Percentiles rank a stretch among this genome's conserved stretches.
Evolutionary conservation across 106 monocot genomes (phyloP).

Genomic region (Posidonia australis): DNA sequence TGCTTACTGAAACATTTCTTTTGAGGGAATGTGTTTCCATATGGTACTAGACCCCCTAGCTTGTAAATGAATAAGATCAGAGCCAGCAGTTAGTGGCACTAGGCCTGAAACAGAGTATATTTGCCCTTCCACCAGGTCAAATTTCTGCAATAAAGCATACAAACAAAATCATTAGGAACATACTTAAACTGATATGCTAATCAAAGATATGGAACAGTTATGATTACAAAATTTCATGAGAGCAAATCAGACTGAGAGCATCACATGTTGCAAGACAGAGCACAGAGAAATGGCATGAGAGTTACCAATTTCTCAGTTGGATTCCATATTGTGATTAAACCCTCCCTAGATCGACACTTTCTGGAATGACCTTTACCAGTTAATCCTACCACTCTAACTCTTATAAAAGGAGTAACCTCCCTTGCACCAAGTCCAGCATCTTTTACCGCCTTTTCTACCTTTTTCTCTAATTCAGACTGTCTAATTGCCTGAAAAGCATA

Average conservation of each 20-base stretch:
- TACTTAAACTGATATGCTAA: too few species aligned
- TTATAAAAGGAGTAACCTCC: slow-evolving; percentile 83
- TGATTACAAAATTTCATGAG: too few species aligned
- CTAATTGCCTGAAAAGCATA: slow-evolving; percentile 36
- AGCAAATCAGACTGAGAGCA: too few species aligned
- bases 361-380: slow-evolving; percentile 26
- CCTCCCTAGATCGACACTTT: slow-evolving; percentile 32
- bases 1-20: slow-evolving; percentile 62
- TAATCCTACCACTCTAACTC: slow-evolving; percentile 65
- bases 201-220: too few species aligned
- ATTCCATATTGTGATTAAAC: slow-evolving; percentile 84
- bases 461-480: slow-evolving; percentile 46
- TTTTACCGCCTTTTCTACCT: slow-evolving; percentile 73
- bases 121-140: slow-evolving; percentile 85
- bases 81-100: slow-evolving; percentile 29
- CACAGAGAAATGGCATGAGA: neutral
- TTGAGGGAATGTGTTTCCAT: slow-evolving; percentile 41
- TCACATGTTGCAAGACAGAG: neutral
- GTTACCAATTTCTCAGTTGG: slow-evolving; percentile 77
- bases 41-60: slow-evolving; percentile 65
- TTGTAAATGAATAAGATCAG: slow-evolving; percentile 57
- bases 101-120: slow-evolving; percentile 76
- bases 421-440: slow-evolving; percentile 63
- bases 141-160: slow-evolving; percentile 33
- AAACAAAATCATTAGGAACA: neutral